A percentile compares a stretch with the other conserved stretches of the same genome.
Conservation (phyloP, 495 filamentous ascomycete genomes). For the Aspergillus indologenus region DNA sequence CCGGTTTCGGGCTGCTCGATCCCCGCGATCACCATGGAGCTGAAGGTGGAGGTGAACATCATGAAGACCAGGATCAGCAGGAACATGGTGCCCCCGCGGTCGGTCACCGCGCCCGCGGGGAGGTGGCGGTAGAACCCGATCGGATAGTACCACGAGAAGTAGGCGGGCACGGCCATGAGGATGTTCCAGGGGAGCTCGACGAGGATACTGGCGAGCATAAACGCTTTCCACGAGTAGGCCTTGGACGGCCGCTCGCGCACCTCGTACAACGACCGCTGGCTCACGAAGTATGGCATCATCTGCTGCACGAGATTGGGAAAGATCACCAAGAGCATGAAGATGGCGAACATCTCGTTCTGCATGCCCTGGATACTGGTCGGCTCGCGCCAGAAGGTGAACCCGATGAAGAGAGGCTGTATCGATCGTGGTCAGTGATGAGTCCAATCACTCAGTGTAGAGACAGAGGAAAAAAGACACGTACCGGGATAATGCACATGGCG, state of each 20-base stretch:
- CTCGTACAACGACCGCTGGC: slow-evolving; percentile 77
- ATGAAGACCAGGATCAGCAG: slow-evolving; percentile 49
- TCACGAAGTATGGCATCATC: slow-evolving; percentile 81
- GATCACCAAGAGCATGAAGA: slow-evolving; percentile 79
- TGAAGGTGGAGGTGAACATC: slow-evolving; percentile 51
- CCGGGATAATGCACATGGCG: slow-evolving; percentile 45
- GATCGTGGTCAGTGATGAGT: slow-evolving; percentile 30
- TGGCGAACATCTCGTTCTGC: slow-evolving; percentile 82
- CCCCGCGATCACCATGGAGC: slow-evolving; percentile 62
- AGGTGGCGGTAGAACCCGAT: slow-evolving; percentile 71
- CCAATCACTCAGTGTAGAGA: not conserved
- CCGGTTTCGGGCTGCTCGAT: slow-evolving; percentile 65
- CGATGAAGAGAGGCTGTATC: slow-evolving; percentile 72
- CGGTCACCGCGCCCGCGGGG: slow-evolving; percentile 49
- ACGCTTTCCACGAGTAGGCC: slow-evolving; percentile 77
- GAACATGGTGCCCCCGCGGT: slow-evolving; percentile 67
- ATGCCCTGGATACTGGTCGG: slow-evolving; percentile 70
- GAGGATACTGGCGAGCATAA: slow-evolving; percentile 75
- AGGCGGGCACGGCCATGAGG: slow-evolving; percentile 65
- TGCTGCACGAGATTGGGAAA: slow-evolving; percentile 75
- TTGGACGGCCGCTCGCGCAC: slow-evolving; percentile 81
- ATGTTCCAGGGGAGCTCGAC: slow-evolving; percentile 76
- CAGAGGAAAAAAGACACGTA: slow-evolving; percentile 16
- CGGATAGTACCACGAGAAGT: slow-evolving; percentile 77
- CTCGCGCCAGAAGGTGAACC: slow-evolving; percentile 80